Evolutionary conservation across 768 basidiomycete genomes (phyloP), one percentile per base, ranked within the genome.

Genomic region (Leccinum disarticulatum): DNA sequence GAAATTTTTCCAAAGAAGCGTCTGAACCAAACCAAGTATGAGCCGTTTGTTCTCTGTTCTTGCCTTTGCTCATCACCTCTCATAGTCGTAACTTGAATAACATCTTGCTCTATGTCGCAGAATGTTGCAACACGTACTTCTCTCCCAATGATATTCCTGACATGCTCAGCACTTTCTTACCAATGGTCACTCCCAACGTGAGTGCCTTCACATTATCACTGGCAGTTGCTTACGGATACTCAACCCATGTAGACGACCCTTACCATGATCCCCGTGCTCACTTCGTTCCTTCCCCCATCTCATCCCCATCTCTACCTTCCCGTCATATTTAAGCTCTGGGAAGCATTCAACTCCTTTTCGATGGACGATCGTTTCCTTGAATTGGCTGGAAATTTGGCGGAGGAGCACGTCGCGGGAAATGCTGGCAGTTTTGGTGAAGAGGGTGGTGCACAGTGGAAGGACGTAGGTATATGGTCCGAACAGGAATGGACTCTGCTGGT

Each of bases 391-490:
- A 79, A 84, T 30, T 73, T 93, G 25, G 79, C 89, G 0, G 87
- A 90, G 70, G 87, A 89, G 66, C 87, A 91, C 66, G 81, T 91
- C 62, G 87, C 83, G 25, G 87, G 87, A 19, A 74, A 79, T 22
- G 69, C 71, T 41, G 83, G 84, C n/a, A 77, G 77, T 48, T 79
- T 75, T n/a, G 85, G 82, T 9, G 72, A 73, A 52, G 81, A 84
- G 64, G 83, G 81, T 53, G 80, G 81, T 41, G 81, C 85, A 8
- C 74, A 77, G 57, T 89, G 87, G 86, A 88, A 87, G 70, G 90
- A 92, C 64, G 82, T 98, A 36, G 95, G 95, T 13, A 95, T 98
- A 56, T 95, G 93, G 84, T 87, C 84, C 5, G 83, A 92, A 58
- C 78, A 83, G 47, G 87, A 98, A 73, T 98, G 93, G 87, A 84